phyloP scores from a whole-genome alignment of 805 yeast species.

The Wickerhamomyces bovis region DNA sequence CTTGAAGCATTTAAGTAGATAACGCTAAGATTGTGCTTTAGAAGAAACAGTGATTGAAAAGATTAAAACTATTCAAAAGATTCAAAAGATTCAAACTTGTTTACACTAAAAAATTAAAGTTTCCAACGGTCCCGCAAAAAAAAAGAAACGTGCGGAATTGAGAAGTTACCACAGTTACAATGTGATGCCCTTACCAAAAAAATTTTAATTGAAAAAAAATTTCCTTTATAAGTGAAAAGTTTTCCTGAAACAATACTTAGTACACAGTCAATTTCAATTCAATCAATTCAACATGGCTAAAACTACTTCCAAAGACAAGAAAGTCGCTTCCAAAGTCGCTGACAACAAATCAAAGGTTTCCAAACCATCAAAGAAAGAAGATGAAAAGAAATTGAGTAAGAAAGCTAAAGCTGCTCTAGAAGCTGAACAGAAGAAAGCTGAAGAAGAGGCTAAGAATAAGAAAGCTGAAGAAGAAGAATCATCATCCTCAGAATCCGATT shows the following conservation, averaged over 20 bases:
- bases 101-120: too few relatives aligned
- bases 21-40: too few relatives aligned
- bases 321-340: slow-evolving; percentile 9
- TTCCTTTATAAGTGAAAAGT: slow-evolving; percentile 5
- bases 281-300: slow-evolving; percentile 18
- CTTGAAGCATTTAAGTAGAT: too few relatives aligned
- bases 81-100: too few relatives aligned
- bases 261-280: not conserved
- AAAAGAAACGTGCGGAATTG: slow-evolving; percentile 5
- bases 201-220: slow-evolving; percentile 10
- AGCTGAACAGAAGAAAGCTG: slow-evolving; percentile 21
- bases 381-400: slow-evolving; percentile 24
- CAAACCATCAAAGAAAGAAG: slow-evolving; percentile 24
- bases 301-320: slow-evolving; percentile 15
- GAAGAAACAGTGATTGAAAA: too few relatives aligned
- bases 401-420: slow-evolving; percentile 14
- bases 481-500: slow-evolving; percentile 10
- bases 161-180: slow-evolving; percentile 11
- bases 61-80: too few relatives aligned
- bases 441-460: slow-evolving; percentile 22
- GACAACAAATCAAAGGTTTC: slow-evolving; percentile 20
- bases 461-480: slow-evolving; percentile 17
- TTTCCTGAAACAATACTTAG: not conserved
- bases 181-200: slow-evolving; percentile 12
- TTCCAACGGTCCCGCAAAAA: not conserved